These are phyloP conservation scores for Helianthus tuberosus DNA, from an alignment of 129 eudicot genomes.

Conservation along the genomic window DNA sequence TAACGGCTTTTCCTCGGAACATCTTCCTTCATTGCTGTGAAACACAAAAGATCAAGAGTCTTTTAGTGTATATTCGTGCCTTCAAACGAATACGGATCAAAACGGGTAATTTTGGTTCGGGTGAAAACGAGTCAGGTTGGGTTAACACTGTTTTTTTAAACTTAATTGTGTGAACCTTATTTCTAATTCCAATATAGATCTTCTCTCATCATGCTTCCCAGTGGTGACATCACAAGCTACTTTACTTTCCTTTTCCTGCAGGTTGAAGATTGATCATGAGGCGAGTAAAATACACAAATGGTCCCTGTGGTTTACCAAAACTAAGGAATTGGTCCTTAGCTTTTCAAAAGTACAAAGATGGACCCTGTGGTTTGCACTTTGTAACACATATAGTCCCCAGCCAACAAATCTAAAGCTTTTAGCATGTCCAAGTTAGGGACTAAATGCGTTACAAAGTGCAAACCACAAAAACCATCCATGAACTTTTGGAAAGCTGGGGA, in stretches of 20 bases:
- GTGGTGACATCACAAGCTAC: slow-evolving; percentile 17
- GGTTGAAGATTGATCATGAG: slow-evolving; percentile 14
- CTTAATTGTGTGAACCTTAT: slow-evolving; percentile 41
- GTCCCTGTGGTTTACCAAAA: too few relatives aligned
- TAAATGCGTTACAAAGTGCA: too few relatives aligned
- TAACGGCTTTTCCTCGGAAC: neutral
- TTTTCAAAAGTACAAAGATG: too few relatives aligned
- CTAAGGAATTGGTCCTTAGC: too few relatives aligned
- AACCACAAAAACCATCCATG: too few relatives aligned
- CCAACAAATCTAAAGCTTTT: too few relatives aligned
- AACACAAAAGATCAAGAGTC: slow-evolving; percentile 10
- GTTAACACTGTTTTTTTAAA: neutral
- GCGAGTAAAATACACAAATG: slow-evolving; percentile 2
- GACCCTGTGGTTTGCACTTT: too few relatives aligned
- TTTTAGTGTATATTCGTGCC: slow-evolving; percentile 19
- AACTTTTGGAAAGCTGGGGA: too few relatives aligned
- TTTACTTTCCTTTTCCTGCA: slow-evolving; percentile 37
- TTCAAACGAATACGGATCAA: neutral
- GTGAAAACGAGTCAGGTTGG: neutral
- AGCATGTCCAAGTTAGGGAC: too few relatives aligned
- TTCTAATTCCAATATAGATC: slow-evolving; percentile 19
- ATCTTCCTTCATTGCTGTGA: slow-evolving; percentile 34
- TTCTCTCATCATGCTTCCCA: slow-evolving; percentile 36
- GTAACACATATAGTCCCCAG: too few relatives aligned
- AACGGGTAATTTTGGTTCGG: neutral